Percentiles rank a stretch among this genome's conserved stretches.
Evolutionary conservation across 1,139 yeast genomes (phyloP).

Genomic region (Taphrina communis): DNA sequence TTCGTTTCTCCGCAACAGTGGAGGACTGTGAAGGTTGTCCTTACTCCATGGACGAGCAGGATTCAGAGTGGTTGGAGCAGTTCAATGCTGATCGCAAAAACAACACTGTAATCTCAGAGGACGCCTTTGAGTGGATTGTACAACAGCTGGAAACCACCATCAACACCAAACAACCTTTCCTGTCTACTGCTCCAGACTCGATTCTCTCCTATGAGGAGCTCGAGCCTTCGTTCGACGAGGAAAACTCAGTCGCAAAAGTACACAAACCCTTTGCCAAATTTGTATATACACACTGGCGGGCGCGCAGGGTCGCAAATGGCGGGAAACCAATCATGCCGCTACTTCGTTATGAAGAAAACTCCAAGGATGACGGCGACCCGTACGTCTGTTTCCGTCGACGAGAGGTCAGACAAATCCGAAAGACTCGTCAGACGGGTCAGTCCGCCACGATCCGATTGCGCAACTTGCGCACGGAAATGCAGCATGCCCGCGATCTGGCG

Average conservation of each 20-base stretch:
- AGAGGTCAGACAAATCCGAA: constrained; percentile 93
- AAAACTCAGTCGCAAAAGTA: constrained; percentile 50
- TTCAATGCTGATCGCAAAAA: constrained; percentile 53
- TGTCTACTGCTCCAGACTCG: constrained; percentile 72
- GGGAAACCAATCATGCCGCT: constrained; percentile 78
- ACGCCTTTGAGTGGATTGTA: constrained; percentile 82
- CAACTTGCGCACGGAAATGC: constrained; percentile 74
- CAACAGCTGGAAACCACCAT: constrained; percentile 76
- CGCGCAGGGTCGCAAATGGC: constrained; percentile 68
- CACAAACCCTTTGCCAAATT: constrained; percentile 68
- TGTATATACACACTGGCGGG: constrained; percentile 82
- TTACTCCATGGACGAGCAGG: constrained; percentile 89
- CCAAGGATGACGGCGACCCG: constrained; percentile 92
- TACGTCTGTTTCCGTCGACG: constrained; percentile 95
- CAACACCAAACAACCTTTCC: constrained; percentile 82
- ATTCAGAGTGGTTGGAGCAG: constrained; percentile 66
- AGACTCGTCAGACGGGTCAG: constrained; percentile 92
- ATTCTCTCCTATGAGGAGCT: constrained; percentile 75
- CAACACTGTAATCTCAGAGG: constrained; percentile 62
- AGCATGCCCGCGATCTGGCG: constrained; percentile 73
- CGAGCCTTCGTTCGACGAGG: constrained; percentile 49
- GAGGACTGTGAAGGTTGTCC: constrained; percentile 89
- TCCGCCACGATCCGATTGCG: constrained; percentile 86
- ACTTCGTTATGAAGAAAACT: constrained; percentile 83
- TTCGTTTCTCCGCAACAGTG: constrained; percentile 89